Base-by-base conservation (phyloP, 2,329 filamentous ascomycete species). In the Camillea tinctor region DNA sequence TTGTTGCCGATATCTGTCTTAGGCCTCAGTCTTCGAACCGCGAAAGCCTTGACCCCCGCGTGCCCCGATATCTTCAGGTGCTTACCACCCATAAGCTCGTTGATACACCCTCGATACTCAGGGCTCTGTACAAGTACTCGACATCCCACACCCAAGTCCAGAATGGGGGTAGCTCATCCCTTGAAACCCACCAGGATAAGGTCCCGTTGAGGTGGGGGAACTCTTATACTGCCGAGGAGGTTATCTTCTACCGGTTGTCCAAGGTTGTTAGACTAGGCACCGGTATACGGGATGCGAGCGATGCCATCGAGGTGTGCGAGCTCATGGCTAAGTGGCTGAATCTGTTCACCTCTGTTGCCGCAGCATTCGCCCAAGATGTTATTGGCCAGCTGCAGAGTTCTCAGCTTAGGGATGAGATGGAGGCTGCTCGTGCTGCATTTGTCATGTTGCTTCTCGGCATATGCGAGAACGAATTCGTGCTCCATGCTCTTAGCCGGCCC, bases 171-270 rank as follows among this genome's bases (percentile, higher is more conserved):
- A 60, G 66, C 57, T 30, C 56, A 20, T 22, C 58, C 36, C 51
- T 65, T 59, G 66, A 67, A 57, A 63, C 61, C 40, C 50, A 64
- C 24, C 60, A 66, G 4, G 50, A 67, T 15, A 62, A 71, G 20
- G 54, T 62, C 1, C 60, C 56, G 30, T 48, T 72, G 26, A 73
- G 80, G 61, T 89, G 86, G 85, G 77, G 73, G 55, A 83, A 75
- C 71, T 88, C 85, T 1, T 87, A 84, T 64, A 78, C 78, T 61
- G 74, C 89, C 0, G 95, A 99, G 73, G 97, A 97, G 77, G 88
- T 95, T 55, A 91, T 98, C 76, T 89, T 97, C 71, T 96, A 97
- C 74, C 88, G 93, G 3, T 92, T 99, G 55, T 92, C 92, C 2
- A 97, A 96, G 76, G 90, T 89, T 0, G 93, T 98, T 55, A 89